A percentile compares a stretch with the other conserved stretches of the same genome.
Evolutionary conservation across 805 yeast species (phyloP).

Genomic region (Naumovozyma castellii): DNA sequence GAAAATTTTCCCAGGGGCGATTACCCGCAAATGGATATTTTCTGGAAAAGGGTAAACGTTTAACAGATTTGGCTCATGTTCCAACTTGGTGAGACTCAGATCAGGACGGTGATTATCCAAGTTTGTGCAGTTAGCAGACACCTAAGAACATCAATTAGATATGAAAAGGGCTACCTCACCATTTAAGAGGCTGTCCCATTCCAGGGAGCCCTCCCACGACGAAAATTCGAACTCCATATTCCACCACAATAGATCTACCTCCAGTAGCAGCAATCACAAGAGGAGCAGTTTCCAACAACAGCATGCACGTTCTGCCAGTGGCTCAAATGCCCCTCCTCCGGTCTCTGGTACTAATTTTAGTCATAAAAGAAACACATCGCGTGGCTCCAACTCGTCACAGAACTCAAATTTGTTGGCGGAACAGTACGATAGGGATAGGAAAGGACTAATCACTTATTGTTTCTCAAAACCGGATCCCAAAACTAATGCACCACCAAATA

Average conservation of each 20-base stretch:
- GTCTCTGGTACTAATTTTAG: slow-evolving; percentile 16
- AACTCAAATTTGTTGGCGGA: slow-evolving; percentile 36
- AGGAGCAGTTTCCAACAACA: not conserved
- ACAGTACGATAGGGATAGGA: slow-evolving; percentile 49
- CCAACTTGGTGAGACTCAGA: too few species aligned
- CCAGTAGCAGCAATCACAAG: slow-evolving; percentile 7
- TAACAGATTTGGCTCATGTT: too few species aligned
- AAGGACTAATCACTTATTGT: slow-evolving; percentile 38
- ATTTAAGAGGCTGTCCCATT: slow-evolving; percentile 28
- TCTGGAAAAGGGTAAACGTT: too few species aligned
- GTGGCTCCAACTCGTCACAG: slow-evolving; percentile 27
- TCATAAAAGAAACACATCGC: slow-evolving; percentile 28
- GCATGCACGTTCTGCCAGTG: slow-evolving; percentile 7
- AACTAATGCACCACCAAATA: slow-evolving; percentile 38
- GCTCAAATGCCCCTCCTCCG: slow-evolving; percentile 16
- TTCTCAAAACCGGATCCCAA: slow-evolving; percentile 37
- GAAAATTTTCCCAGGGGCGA: too few species aligned
- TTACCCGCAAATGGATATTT: too few species aligned
- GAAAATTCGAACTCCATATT: slow-evolving; percentile 10
- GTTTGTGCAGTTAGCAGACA: too few species aligned
- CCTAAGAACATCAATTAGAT: not conserved
- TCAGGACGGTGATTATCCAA: too few species aligned
- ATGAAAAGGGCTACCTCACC: slow-evolving; percentile 32
- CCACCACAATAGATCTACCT: slow-evolving; percentile 15
- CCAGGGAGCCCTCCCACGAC: slow-evolving; percentile 27